These are phyloP conservation scores for Metschnikowia amazonensis DNA, from an alignment of 805 yeast species.

Conservation along the genomic window DNA sequence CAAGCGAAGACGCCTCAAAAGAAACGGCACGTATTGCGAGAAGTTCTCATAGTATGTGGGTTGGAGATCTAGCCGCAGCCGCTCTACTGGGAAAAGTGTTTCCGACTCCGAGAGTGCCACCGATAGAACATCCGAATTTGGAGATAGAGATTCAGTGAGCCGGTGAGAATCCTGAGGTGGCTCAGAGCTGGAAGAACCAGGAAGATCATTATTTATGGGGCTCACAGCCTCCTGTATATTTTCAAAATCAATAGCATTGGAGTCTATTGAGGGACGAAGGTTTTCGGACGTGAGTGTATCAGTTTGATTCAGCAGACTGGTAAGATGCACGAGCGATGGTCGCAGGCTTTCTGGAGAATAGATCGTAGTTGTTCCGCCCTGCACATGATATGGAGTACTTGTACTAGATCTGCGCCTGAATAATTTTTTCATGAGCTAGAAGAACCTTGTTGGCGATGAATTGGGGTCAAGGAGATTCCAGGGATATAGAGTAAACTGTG, in stretches of 20 bases:
- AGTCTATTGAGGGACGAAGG: not conserved
- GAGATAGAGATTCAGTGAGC: not conserved
- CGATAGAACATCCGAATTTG: constrained; percentile 13
- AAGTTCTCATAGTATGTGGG: constrained; percentile 35
- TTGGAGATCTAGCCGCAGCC: constrained; percentile 33
- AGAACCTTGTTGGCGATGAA: not conserved
- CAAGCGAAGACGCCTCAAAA: constrained; percentile 30
- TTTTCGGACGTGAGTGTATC: not conserved
- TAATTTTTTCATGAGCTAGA: constrained; percentile 1
- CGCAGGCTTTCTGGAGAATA: constrained; percentile 1
- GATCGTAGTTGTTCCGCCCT: constrained; percentile 2
- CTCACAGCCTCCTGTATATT: too few species aligned
- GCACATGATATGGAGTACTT: not conserved
- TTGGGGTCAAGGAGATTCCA: not conserved
- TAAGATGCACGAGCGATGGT: not conserved
- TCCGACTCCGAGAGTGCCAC: constrained; percentile 35
- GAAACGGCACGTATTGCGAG: constrained; percentile 35
- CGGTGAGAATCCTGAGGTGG: not conserved
- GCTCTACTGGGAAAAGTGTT: constrained; percentile 26
- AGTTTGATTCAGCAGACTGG: not conserved
- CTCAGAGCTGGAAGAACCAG: not conserved
- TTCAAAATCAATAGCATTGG: not conserved
- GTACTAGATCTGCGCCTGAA: constrained; percentile 11
- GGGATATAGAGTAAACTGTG: not conserved
- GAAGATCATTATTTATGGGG: not conserved